These are phyloP conservation scores for Globisporangium apiculatum DNA, from an alignment of 352 stramenopile genomes.

Conservation along the genomic window DNA sequence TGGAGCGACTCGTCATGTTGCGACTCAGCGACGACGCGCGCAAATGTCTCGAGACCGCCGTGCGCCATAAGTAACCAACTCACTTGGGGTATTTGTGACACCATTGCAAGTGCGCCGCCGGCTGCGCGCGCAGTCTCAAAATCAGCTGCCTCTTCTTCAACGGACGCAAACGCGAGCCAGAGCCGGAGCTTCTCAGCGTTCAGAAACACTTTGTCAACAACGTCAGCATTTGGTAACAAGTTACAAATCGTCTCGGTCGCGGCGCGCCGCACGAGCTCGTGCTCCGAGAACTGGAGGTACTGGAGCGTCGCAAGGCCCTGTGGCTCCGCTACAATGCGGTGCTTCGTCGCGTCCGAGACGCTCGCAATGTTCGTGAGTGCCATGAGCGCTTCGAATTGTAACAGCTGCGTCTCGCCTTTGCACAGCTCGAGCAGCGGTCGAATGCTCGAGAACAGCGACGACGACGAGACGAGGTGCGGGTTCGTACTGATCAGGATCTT, in stretches of 20 bases:
- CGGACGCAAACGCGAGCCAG: conserved; percentile 90
- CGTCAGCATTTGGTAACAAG: conserved; percentile 89
- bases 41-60: conserved; percentile 51
- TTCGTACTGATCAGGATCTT: conserved; percentile 98
- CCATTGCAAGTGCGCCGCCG: conserved; percentile 91
- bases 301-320: conserved; percentile 71
- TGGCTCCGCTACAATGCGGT: conserved; percentile 64
- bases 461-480: conserved; percentile 82
- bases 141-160: conserved; percentile 89
- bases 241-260: conserved; percentile 97
- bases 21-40: conserved; percentile 37
- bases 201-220: conserved; percentile 91
- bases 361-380: conserved; percentile 96
- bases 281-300: conserved; percentile 95
- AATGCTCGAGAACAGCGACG: conserved; percentile 74
- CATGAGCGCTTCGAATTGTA: conserved; percentile 93
- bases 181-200: conserved; percentile 91
- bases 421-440: conserved; percentile 90
- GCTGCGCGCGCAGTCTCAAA: conserved; percentile 90
- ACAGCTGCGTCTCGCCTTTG: conserved; percentile 89
- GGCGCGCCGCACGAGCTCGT: conserved; percentile 94
- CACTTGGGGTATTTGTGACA: conserved; percentile 70
- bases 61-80: conserved; percentile 69
- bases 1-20: conserved; percentile 65
- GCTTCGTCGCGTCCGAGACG: conserved; percentile 92